These are phyloP conservation scores for Lentinula novae-zelandiae DNA, from an alignment of 1,284 basidiomycete genomes.

Conservation along the genomic window DNA sequence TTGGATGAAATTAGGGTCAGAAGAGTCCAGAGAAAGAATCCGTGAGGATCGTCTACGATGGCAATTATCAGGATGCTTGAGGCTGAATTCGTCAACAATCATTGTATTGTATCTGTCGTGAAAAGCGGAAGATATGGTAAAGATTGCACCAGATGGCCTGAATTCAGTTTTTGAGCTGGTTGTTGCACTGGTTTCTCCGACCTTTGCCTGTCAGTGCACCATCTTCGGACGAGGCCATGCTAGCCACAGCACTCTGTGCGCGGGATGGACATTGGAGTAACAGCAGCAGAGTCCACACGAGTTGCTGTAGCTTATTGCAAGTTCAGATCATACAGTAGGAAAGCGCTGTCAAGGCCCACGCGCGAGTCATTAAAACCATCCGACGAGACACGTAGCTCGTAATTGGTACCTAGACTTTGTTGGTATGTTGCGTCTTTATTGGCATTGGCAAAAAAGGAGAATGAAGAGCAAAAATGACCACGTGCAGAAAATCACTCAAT, in stretches of 20 bases:
- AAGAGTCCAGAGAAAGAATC: slow-evolving; percentile 17
- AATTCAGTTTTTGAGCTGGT: neutral
- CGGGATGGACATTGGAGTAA: neutral
- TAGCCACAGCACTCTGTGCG: neutral
- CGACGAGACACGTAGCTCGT: no score
- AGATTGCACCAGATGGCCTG: neutral
- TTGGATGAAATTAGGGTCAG: slow-evolving; percentile 18
- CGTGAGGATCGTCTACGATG: slow-evolving; percentile 5
- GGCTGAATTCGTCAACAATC: slow-evolving; percentile 5
- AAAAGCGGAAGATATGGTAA: neutral
- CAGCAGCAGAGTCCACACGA: neutral
- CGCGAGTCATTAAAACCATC: no score
- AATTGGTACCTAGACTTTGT: no score
- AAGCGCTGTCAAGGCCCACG: no score
- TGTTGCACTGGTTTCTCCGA: neutral
- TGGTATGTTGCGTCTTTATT: no score
- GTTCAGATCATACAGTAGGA: neutral
- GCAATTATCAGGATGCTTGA: slow-evolving; percentile 4
- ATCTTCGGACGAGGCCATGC: neutral
- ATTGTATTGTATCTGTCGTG: neutral
- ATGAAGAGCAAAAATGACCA: no score
- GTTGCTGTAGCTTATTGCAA: no score
- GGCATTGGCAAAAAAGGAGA: no score
- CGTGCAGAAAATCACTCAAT: no score
- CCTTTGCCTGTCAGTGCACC: neutral